Base-by-base conservation (phyloP, 2,329 filamentous ascomycete genomes). In the Aspergillus sp. region DNA sequence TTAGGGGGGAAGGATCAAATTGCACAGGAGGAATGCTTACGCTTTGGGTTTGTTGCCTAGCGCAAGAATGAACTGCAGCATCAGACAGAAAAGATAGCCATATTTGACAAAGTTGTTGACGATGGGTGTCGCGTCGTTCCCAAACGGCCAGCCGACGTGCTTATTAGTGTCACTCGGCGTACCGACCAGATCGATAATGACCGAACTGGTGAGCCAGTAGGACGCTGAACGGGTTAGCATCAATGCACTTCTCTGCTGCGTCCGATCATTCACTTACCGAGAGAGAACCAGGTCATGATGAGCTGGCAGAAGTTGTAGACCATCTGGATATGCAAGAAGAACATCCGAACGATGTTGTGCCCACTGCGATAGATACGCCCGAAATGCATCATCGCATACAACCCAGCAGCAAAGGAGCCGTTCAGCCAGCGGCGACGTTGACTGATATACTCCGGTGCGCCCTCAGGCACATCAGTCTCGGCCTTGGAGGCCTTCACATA, bases 401-500 rank as follows among this genome's bases (percentile, higher is more conserved):
- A 86, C 73, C 89, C 91, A 73, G 94, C 94, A 50, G 94, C 94
- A 68, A 99, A 99, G 2, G 94, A 97, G 81, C 94, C 94, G 82
- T 99, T 99, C 63, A 99, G 80, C 94, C 94, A 99, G 80, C 94
- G 88, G 81, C 94, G 88, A 81, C 94, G 90, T 77, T 99, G 94
- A 61, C 89, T 87, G 78, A 99, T 99, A 75, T 99, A 97, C 73
- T 99, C 94, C 30, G 94, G 80, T 55, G 92, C 93, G 73, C 92
- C 93, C 78, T 99, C 94, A 42, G 94, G 94, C 61, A 99, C 94
- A 77, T 99, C 94, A 17, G 94, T 99, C 76, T 99, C 94, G 75
- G 89, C 94, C 85, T 96, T 97, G 72, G 94, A 95, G 38, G 94
- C 88, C 79, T 99, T 99, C 81, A 99, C 95, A 73, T 99, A 99